Conservation (phyloP, 2,329 filamentous ascomycete genomes). For the Aspergillus uvarum region DNA sequence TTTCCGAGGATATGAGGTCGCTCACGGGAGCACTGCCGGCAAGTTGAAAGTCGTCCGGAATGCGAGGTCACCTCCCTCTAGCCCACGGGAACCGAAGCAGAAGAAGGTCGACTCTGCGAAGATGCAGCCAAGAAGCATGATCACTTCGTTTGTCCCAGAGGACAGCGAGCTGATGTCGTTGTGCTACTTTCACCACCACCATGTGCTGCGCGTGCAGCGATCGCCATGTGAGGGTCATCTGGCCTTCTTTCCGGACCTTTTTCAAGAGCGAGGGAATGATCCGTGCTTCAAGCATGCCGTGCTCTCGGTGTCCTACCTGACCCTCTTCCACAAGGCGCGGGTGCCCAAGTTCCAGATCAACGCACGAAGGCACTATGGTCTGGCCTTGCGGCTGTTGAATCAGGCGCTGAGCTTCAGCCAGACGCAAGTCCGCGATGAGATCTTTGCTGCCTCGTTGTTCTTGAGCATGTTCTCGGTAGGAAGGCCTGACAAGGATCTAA, state of each 20-base stretch:
- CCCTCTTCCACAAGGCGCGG: neutral
- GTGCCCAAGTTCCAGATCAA: neutral
- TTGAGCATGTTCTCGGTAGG: constrained; percentile 3
- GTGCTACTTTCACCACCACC: constrained; percentile 1
- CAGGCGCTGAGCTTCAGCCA: neutral
- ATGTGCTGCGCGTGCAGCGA: neutral
- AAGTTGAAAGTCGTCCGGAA: too few relatives aligned
- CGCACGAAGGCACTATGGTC: constrained; percentile 1
- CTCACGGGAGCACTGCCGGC: too few relatives aligned
- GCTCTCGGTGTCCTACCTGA: neutral
- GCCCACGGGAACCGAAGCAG: too few relatives aligned
- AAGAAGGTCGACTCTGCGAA: too few relatives aligned
- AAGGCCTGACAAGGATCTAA: too few relatives aligned
- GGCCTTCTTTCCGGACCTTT: constrained; percentile 1
- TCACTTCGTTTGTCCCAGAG: too few relatives aligned
- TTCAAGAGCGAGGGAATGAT: neutral
- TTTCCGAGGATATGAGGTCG: too few relatives aligned
- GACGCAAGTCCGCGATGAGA: neutral
- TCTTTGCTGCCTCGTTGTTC: neutral
- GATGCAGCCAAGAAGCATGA: too few relatives aligned
- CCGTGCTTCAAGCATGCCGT: neutral
- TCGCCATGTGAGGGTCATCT: constrained; percentile 2
- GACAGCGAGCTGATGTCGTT: neutral
- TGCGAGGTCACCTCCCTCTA: too few relatives aligned
- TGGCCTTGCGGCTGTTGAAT: neutral